Conservation (phyloP, 139 green algal species). For the Limnomonas spitsbergensis region DNA sequence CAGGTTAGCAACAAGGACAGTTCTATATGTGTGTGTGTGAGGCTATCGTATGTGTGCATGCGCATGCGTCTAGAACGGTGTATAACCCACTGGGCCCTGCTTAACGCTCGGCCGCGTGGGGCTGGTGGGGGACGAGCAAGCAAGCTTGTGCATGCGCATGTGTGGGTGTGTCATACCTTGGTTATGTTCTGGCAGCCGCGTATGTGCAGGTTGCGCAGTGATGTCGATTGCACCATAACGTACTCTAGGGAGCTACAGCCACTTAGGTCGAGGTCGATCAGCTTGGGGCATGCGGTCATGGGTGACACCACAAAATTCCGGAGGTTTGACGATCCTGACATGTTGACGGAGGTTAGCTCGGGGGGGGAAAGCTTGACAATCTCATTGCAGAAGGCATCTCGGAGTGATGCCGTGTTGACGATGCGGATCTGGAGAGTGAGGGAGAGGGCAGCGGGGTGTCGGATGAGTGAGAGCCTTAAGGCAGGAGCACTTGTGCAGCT, state of each 20-base stretch:
- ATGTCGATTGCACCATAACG: conserved; percentile 66
- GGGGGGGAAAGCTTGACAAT: conserved; percentile 72
- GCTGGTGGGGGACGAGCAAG: too few relatives aligned
- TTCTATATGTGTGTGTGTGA: too few relatives aligned
- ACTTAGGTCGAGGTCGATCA: conserved; percentile 54
- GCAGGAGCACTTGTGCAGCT: too few relatives aligned
- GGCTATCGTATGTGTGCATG: too few relatives aligned
- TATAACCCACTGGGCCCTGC: too few relatives aligned
- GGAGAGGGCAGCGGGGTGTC: too few relatives aligned
- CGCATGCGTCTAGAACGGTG: too few relatives aligned
- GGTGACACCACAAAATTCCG: conserved; percentile 66
- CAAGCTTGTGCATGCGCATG: too few relatives aligned
- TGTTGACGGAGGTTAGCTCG: conserved; percentile 51
- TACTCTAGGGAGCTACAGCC: conserved; percentile 56
- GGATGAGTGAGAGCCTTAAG: too few relatives aligned
- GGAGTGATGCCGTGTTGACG: conserved; percentile 52
- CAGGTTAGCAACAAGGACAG: too few relatives aligned
- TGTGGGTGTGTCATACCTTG: conserved; percentile 69
- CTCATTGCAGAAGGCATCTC: conserved; percentile 71
- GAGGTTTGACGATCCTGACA: conserved; percentile 59
- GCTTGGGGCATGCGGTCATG: conserved; percentile 56
- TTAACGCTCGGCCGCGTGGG: too few relatives aligned
- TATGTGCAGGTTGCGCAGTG: conserved; percentile 50
- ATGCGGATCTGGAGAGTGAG: conserved; percentile 51
- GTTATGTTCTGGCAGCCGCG: conserved; percentile 45